Evolutionary conservation across 78 protist genomes (phyloP).

Genomic region (Monocercomonoides exilis): DNA sequence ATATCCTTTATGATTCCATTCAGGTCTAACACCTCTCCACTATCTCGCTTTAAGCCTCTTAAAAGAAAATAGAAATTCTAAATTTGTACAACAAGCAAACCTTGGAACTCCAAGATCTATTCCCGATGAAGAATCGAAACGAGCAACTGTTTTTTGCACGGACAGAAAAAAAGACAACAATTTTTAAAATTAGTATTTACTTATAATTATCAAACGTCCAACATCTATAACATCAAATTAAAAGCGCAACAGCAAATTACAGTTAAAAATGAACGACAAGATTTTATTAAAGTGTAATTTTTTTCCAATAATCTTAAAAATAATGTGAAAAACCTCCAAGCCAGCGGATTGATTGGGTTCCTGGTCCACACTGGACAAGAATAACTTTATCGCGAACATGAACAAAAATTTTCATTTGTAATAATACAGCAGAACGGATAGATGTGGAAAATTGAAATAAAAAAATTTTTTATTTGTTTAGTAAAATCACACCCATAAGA

Average conservation of each 20-base stretch:
- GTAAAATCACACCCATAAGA: no score
- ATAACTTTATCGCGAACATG: neutral
- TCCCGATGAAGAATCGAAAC: neutral
- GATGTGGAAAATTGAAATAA: no score
- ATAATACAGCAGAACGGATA: no score
- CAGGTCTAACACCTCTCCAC: neutral
- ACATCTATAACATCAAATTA: no score
- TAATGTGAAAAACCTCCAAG: neutral
- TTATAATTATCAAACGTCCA: no score
- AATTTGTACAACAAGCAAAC: neutral
- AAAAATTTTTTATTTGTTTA: no score
- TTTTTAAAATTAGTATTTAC: neutral
- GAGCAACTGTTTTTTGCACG: neutral
- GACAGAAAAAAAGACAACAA: neutral
- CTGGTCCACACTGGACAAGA: neutral
- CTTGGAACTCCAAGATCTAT: neutral
- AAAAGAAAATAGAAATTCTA: neutral
- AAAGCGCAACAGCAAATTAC: no score
- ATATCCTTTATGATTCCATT: neutral
- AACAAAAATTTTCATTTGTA: neutral
- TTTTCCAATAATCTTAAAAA: neutral
- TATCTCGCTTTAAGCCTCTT: neutral
- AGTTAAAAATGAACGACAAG: neutral
- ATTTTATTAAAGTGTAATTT: neutral
- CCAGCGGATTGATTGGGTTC: neutral